phyloP scores from a whole-genome alignment of 2,329 filamentous ascomycete genomes.

The Tolypocladium cylindrosporum region DNA sequence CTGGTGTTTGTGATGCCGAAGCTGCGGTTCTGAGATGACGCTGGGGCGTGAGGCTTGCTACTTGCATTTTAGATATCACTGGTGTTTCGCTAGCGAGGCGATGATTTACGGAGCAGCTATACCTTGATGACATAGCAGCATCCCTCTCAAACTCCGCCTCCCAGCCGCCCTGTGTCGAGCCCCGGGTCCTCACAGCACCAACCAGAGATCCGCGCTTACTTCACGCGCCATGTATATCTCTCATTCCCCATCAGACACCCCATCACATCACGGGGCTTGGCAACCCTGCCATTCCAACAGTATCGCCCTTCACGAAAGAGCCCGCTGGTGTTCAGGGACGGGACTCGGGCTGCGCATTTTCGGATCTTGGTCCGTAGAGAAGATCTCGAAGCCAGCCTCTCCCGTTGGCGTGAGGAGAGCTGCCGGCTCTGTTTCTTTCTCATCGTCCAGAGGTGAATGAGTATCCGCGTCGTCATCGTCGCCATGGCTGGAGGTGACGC shows the following conservation, averaged over 20 bases:
- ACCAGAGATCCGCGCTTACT: not conserved
- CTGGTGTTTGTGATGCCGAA: slow-evolving; percentile 84
- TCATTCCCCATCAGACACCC: not conserved
- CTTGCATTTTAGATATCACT: not conserved
- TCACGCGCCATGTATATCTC: not conserved
- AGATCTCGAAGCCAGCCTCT: not conserved
- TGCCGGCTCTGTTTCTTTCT: not conserved
- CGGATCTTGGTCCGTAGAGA: not conserved
- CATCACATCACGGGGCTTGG: not conserved
- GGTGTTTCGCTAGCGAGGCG: not conserved
- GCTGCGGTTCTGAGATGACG: slow-evolving; percentile 57
- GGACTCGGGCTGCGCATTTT: not conserved
- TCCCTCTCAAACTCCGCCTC: not conserved
- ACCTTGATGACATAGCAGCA: too few species aligned
- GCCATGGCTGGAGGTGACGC: not conserved
- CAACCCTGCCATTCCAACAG: not conserved
- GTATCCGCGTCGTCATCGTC: not conserved
- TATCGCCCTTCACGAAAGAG: not conserved
- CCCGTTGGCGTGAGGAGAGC: not conserved
- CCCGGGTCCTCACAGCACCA: not conserved
- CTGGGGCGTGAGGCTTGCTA: not conserved
- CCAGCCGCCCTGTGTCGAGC: not conserved
- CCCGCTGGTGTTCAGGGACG: too few species aligned
- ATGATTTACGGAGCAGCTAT: not conserved
- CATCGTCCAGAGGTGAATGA: not conserved